These are phyloP conservation scores for Aspergillus vadensis DNA, from an alignment of 2,329 filamentous ascomycete genomes.

Conservation along the genomic window DNA sequence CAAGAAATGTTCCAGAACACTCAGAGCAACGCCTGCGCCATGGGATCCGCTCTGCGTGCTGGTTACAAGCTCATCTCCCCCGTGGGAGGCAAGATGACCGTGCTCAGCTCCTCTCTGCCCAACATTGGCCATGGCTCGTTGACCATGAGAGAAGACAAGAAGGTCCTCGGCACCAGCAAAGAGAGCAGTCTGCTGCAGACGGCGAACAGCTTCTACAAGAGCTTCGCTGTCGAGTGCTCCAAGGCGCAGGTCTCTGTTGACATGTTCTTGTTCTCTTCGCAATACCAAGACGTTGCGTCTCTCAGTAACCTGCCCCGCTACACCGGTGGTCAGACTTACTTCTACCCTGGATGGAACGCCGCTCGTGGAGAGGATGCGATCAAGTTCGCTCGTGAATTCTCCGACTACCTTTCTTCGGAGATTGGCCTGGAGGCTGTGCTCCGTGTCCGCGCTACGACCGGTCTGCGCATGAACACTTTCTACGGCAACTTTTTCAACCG, in stretches of 20 bases:
- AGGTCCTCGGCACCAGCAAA: slow-evolving; percentile 88
- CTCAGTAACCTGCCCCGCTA: slow-evolving; percentile 94
- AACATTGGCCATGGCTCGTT: slow-evolving; percentile 88
- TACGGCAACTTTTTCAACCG: slow-evolving; percentile 99
- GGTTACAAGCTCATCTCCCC: slow-evolving; percentile 95
- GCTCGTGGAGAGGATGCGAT: slow-evolving; percentile 92
- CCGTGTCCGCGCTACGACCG: slow-evolving; percentile 90
- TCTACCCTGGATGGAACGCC: slow-evolving; percentile 97
- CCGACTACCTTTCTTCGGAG: slow-evolving; percentile 93
- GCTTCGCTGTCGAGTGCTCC: slow-evolving; percentile 96
- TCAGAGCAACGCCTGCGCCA: slow-evolving; percentile 83
- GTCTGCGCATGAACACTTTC: slow-evolving; percentile 94
- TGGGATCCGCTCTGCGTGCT: slow-evolving; percentile 89
- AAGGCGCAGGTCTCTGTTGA: slow-evolving; percentile 99
- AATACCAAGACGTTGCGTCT: slow-evolving; percentile 96
- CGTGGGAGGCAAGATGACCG: slow-evolving; percentile 91
- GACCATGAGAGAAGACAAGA: slow-evolving; percentile 95
- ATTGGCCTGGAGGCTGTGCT: slow-evolving; percentile 96
- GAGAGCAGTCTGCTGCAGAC: slow-evolving; percentile 87
- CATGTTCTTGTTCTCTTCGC: slow-evolving; percentile 95
- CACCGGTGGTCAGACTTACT: slow-evolving; percentile 96
- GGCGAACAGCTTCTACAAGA: slow-evolving; percentile 96
- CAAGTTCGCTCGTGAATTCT: slow-evolving; percentile 96
- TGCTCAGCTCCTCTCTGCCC: slow-evolving; percentile 85
- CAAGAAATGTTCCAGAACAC: slow-evolving; percentile 97